These are phyloP conservation scores for Russula sp. DNA, from an alignment of 768 basidiomycete genomes.

Conservation along the genomic window DNA sequence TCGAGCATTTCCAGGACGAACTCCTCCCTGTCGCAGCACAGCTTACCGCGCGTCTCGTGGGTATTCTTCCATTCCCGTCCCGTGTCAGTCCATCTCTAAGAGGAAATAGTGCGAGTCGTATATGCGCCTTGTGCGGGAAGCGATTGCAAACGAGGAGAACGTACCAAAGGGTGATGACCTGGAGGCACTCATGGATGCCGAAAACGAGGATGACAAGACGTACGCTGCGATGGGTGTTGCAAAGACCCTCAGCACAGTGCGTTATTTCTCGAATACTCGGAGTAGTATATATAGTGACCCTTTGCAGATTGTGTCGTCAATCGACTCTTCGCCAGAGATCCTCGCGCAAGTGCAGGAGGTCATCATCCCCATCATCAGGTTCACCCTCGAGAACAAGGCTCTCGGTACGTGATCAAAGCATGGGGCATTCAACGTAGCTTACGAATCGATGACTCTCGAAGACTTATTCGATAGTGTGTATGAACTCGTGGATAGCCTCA, in stretches of 20 bases:
- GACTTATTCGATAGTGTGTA: slow-evolving; percentile 87
- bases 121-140: slow-evolving; percentile 68
- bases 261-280: slow-evolving; percentile 25
- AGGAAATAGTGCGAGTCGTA: slow-evolving; percentile 71
- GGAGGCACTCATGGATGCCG: slow-evolving; percentile 45
- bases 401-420: slow-evolving; percentile 47
- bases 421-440: not conserved
- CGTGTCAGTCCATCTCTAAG: not conserved
- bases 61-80: slow-evolving; percentile 27
- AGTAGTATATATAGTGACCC: not conserved
- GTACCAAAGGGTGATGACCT: slow-evolving; percentile 46
- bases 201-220: slow-evolving; percentile 77
- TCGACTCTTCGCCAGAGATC: slow-evolving; percentile 69
- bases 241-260: slow-evolving; percentile 75
- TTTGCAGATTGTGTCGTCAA: slow-evolving; percentile 61
- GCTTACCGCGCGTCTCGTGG: slow-evolving; percentile 67
- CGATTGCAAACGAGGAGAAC: slow-evolving; percentile 45
- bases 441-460: slow-evolving; percentile 28
- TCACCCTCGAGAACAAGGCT: slow-evolving; percentile 71
- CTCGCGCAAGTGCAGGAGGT: slow-evolving; percentile 76
- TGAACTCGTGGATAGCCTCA: slow-evolving; percentile 77
- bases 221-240: slow-evolving; percentile 84
- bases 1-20: slow-evolving; percentile 78
- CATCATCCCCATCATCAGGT: slow-evolving; percentile 68
- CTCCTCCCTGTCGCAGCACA: slow-evolving; percentile 80